Evolutionary conservation across 2,329 filamentous ascomycete species (phyloP).

Genomic region (Cryphonectria carpinicola): DNA sequence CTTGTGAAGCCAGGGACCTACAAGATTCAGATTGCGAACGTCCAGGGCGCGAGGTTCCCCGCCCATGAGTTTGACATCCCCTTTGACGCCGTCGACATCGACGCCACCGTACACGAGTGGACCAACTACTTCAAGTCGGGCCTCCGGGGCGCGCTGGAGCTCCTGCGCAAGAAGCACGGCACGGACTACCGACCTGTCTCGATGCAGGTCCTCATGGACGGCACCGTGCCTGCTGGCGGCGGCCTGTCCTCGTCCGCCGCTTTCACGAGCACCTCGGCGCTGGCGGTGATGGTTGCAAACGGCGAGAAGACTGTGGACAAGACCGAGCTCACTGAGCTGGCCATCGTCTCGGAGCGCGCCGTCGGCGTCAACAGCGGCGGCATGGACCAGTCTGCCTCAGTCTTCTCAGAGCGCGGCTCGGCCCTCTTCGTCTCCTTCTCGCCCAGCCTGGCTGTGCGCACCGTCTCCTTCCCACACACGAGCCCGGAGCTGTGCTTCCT

Average conservation of each 20-base stretch:
- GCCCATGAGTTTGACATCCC: conserved; percentile 75
- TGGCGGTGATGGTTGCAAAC: conserved; percentile 87
- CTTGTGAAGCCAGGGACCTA: conserved; percentile 57
- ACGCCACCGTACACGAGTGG: conserved; percentile 87
- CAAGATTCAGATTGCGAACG: conserved; percentile 78
- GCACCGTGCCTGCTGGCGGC: conserved; percentile 88
- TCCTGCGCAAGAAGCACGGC: conserved; percentile 71
- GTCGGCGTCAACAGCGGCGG: conserved; percentile 97
- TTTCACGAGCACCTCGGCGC: conserved; percentile 85
- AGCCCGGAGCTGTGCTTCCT: conserved; percentile 86
- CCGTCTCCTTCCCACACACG: conserved; percentile 81
- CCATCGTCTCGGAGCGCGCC: conserved; percentile 90
- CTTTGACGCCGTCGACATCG: conserved; percentile 71
- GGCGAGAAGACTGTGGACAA: conserved; percentile 80
- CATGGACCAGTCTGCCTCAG: conserved; percentile 97
- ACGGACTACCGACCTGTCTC: conserved; percentile 67
- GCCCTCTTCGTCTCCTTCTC: conserved; percentile 91
- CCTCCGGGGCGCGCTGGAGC: conserved; percentile 76
- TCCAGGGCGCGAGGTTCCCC: conserved; percentile 76
- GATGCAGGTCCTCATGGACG: conserved; percentile 89
- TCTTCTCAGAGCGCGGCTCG: conserved; percentile 84
- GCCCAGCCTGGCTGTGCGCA: conserved; percentile 74
- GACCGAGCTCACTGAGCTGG: conserved; percentile 87
- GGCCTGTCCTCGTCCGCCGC: conserved; percentile 93
- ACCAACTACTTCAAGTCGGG: conserved; percentile 98